A percentile compares a stretch with the other conserved stretches of the same genome.
Evolutionary conservation across 352 stramenopile genomes (phyloP).

Genomic region (Phytophthora rubi): DNA sequence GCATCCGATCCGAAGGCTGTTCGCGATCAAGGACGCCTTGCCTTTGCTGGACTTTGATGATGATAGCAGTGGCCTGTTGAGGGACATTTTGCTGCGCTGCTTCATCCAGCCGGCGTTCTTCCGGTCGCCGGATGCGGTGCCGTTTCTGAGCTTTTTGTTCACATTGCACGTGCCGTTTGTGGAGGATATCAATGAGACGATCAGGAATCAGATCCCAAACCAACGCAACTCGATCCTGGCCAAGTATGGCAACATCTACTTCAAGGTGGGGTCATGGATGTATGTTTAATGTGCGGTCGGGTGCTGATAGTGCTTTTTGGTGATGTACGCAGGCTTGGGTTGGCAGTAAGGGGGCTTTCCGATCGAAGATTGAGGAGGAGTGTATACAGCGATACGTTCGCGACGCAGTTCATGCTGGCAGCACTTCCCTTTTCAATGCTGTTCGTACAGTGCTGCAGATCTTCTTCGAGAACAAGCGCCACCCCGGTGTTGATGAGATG

Average conservation of each 20-base stretch:
- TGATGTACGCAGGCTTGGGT: slow-evolving; percentile 60
- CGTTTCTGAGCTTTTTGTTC: slow-evolving; percentile 89
- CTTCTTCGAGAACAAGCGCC: slow-evolving; percentile 89
- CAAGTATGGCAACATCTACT: slow-evolving; percentile 86
- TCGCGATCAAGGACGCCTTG: slow-evolving; percentile 78
- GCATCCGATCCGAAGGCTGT: slow-evolving; percentile 78
- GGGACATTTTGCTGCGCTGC: slow-evolving; percentile 86
- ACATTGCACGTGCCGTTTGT: slow-evolving; percentile 87
- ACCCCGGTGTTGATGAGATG: slow-evolving; percentile 84
- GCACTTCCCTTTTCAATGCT: slow-evolving; percentile 68
- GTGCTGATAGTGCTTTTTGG: neutral
- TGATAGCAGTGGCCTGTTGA: slow-evolving; percentile 74
- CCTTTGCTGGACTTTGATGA: slow-evolving; percentile 86
- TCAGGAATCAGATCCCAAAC: slow-evolving; percentile 87
- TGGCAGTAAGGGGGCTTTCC: slow-evolving; percentile 53
- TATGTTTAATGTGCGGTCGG: neutral
- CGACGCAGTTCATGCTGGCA: slow-evolving; percentile 76
- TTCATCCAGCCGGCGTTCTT: slow-evolving; percentile 90
- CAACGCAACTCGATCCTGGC: slow-evolving; percentile 84
- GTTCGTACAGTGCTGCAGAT: slow-evolving; percentile 76
- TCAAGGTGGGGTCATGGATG: slow-evolving; percentile 48
- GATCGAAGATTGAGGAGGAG: slow-evolving; percentile 82
- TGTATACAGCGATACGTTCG: slow-evolving; percentile 85
- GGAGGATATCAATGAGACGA: slow-evolving; percentile 87
- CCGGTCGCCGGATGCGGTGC: slow-evolving; percentile 76